These are phyloP conservation scores for Talaromyces sp. DNA, from an alignment of 2,329 filamentous ascomycete genomes.

Conservation along the genomic window DNA sequence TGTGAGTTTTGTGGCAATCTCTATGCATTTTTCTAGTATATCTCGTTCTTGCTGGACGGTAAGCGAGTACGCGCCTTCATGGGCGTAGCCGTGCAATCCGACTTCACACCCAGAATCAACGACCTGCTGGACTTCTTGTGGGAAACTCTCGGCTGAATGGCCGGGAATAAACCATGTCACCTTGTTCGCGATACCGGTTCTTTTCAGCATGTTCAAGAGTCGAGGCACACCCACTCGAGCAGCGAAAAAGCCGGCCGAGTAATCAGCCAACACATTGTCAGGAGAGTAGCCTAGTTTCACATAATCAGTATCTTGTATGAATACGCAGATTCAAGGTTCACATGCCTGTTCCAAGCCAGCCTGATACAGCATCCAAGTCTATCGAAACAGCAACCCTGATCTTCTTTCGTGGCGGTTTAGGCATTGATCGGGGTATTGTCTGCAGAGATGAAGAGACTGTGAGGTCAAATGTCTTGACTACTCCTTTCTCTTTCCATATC, in stretches of 20 bases:
- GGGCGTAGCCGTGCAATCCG: constrained; percentile 56
- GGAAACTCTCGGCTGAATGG: constrained; percentile 55
- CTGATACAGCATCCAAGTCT: constrained; percentile 56
- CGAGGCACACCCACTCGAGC: constrained; percentile 53
- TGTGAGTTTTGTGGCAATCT: constrained; percentile 64
- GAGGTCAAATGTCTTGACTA: constrained; percentile 12
- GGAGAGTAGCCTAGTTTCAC: constrained; percentile 30
- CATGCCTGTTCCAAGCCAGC: constrained; percentile 54
- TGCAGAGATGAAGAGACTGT: not conserved
- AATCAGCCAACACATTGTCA: constrained; percentile 52
- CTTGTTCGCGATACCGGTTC: constrained; percentile 46
- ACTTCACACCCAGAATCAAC: constrained; percentile 51
- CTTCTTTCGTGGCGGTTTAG: constrained; percentile 14
- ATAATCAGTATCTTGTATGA: not conserved
- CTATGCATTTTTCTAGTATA: constrained; percentile 68
- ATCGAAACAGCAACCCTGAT: constrained; percentile 31
- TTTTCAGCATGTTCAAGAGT: constrained; percentile 50
- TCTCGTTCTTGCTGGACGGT: constrained; percentile 67
- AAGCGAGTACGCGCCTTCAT: constrained; percentile 68
- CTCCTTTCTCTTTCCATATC: constrained; percentile 44
- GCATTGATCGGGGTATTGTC: constrained; percentile 13
- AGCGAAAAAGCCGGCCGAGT: constrained; percentile 51
- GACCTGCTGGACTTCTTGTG: constrained; percentile 45
- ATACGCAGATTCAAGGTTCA: not conserved
- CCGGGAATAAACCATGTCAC: constrained; percentile 58